Base-by-base conservation (phyloP, 1,284 basidiomycete genomes). In the Tremellales sp. region DNA sequence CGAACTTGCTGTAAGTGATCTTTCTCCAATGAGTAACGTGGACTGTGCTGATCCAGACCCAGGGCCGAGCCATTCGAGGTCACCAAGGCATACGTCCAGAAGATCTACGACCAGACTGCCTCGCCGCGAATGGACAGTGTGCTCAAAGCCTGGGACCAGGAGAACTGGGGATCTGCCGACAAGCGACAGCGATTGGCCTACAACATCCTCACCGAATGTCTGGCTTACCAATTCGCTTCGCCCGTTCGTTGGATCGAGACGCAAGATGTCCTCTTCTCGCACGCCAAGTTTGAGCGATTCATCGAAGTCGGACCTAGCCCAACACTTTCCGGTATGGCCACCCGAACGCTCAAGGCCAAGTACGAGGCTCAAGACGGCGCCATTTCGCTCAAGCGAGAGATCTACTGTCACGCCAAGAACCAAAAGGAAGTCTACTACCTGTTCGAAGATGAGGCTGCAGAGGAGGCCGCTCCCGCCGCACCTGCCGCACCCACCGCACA, bases 181-280 rank as follows among this genome's bases (percentile, higher is more conserved):
- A 86, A 92, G 61, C 84, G 90, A 46, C 91, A 97, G 76, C 86
- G 86, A 65, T 82, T 98, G 40, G 91, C 93, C 0, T 97, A 97
- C 72, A 87, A 86, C 62, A 92, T 97, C 62, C 84, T 98, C 53
- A 91, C 97, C 60, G 94, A 97, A 74, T 83, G 97, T 48, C 81
- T 98, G 40, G 91, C 94, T 13, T 97, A 97, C 72, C 94, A 98
- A 53, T 74, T 73, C 58, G 88, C 88, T 0, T 93, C 91, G 2
- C 91, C 92, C 11, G 93, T 98, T 23, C 85, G 92, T 49, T 97
- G 94, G 94, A 98, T 98, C 67, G 89, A 97, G 77, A 98, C 94
- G 0, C 94, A 97, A 70, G 94, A 98, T 66, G 82, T 89, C 41
- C 81, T 98, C 53, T 98, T 98, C 78, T 82, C 78, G 5, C 77